phyloP scores from a whole-genome alignment of 129 eudicot genomes.

The Flaveria robusta region DNA sequence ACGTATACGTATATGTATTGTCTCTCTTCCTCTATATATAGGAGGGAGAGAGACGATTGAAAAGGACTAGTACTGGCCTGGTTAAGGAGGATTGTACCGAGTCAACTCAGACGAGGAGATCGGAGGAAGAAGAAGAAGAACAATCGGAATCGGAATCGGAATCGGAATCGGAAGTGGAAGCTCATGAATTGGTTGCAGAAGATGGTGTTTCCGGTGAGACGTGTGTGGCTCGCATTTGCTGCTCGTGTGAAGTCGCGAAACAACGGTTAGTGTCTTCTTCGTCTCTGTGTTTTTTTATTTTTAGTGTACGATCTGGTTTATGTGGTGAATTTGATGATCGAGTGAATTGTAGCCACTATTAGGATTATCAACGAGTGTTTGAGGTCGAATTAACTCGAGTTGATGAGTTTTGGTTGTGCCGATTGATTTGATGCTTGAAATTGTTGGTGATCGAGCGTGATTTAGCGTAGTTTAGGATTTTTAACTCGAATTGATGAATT shows the following conservation, averaged over 20 bases:
- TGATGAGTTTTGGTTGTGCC: neutral
- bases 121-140: conserved; percentile 37
- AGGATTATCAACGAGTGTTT: neutral
- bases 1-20: neutral
- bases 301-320: conserved; percentile 12
- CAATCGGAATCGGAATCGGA: neutral
- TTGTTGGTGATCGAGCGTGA: neutral
- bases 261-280: conserved; percentile 41
- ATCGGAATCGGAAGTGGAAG: conserved; percentile 36
- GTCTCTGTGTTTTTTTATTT: neutral
- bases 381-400: too few relatives aligned
- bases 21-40: conserved; percentile 41
- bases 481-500: neutral
- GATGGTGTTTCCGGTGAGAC: conserved; percentile 63
- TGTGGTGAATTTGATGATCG: neutral
- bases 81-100: conserved; percentile 43
- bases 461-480: neutral
- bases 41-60: conserved; percentile 31
- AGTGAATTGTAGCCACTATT: neutral
- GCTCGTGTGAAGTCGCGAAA: conserved; percentile 59
- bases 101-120: conserved; percentile 45
- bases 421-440: neutral
- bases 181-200: conserved; percentile 59
- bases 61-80: conserved; percentile 49
- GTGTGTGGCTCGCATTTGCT: conserved; percentile 59